These are phyloP conservation scores for Microdochium trichocladiopsis DNA, from an alignment of 2,329 filamentous ascomycete genomes.

Conservation along the genomic window DNA sequence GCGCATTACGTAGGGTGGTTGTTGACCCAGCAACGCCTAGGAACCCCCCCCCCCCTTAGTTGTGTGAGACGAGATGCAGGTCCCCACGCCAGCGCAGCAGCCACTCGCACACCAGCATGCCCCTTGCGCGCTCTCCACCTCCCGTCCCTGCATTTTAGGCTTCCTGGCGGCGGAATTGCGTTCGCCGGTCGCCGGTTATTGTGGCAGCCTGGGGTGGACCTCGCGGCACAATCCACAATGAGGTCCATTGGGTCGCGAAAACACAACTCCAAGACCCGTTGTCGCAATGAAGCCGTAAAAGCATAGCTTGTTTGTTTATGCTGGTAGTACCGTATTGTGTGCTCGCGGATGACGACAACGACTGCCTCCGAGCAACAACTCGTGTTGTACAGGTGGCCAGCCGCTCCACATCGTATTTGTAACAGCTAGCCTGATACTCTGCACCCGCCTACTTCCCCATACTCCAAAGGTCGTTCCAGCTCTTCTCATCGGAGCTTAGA, in stretches of 20 bases:
- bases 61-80: neutral
- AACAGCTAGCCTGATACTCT: neutral
- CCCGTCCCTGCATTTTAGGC: neutral
- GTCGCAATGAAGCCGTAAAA: too few relatives aligned
- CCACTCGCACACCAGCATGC: neutral
- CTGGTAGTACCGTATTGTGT: too few relatives aligned
- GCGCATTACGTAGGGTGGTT: neutral
- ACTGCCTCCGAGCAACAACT: too few relatives aligned
- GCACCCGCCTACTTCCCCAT: conserved; percentile 9
- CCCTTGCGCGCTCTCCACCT: neutral
- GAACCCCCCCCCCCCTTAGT: neutral
- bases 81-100: neutral
- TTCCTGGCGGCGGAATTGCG: neutral
- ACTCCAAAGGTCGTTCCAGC: conserved; percentile 64
- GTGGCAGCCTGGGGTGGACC: neutral
- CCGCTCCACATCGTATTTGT: neutral
- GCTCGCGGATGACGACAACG: too few relatives aligned
- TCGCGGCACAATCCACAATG: too few relatives aligned
- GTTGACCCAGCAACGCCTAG: conserved; percentile 5
- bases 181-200: neutral
- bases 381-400: too few relatives aligned
- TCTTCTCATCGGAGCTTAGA: conserved; percentile 44
- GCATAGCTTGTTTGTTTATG: too few relatives aligned
- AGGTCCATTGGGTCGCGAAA: too few relatives aligned
- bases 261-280: too few relatives aligned